Evolutionary conservation across 2,329 filamentous ascomycete genomes (phyloP).

Genomic region (Sporothrix inflata): DNA sequence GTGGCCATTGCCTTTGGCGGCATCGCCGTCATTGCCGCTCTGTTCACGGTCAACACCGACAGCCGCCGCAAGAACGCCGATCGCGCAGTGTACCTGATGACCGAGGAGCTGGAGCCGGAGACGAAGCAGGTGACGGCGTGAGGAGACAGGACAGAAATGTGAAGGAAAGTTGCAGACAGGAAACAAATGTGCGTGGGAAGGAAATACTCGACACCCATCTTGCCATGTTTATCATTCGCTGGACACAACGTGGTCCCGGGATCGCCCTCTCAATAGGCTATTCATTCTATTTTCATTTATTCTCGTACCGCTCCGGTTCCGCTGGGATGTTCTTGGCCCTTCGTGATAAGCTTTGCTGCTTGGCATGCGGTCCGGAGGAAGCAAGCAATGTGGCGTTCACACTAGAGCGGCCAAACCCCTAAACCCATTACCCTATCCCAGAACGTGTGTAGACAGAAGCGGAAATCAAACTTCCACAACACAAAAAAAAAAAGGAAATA

Average conservation of each 20-base stretch:
- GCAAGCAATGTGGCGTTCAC: neutral
- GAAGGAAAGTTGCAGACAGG: neutral
- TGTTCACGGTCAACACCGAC: conserved; percentile 40
- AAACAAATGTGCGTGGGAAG: neutral
- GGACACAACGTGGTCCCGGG: neutral
- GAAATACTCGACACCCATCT: neutral
- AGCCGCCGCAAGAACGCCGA: conserved; percentile 39
- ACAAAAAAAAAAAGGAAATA: neutral
- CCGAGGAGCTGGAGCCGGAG: conserved; percentile 31
- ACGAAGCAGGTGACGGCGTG: neutral
- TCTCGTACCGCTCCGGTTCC: neutral
- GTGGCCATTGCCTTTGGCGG: conserved; percentile 42
- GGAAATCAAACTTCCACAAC: neutral
- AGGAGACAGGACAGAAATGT: neutral
- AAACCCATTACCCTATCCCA: neutral
- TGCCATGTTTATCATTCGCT: neutral
- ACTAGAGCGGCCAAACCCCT: neutral
- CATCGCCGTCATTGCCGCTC: conserved; percentile 38
- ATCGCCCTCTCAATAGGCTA: conserved; percentile 1
- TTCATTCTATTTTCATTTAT: neutral
- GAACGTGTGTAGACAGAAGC: neutral
- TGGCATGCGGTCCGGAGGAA: neutral
- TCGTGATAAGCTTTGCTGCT: neutral
- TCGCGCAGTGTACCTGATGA: conserved; percentile 37
- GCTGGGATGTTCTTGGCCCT: neutral